These are phyloP conservation scores for Irpex rosettiformis DNA, from an alignment of 1,284 basidiomycete genomes.

Conservation along the genomic window DNA sequence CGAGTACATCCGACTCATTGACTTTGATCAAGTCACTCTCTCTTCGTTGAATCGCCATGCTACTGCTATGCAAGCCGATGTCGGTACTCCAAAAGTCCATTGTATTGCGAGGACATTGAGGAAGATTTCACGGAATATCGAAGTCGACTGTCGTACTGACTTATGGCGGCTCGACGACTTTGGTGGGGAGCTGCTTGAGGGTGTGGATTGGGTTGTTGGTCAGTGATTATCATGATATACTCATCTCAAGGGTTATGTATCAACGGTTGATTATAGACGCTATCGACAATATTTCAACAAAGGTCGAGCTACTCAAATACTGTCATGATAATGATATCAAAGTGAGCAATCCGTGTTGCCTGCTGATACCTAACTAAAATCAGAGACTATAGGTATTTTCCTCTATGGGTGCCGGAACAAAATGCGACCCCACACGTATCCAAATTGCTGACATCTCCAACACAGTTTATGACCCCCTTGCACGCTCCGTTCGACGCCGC, in stretches of 20 bases:
- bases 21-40: slow-evolving; percentile 93
- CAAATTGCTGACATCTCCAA: slow-evolving; percentile 94
- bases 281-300: slow-evolving; percentile 96
- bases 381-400: slow-evolving; percentile 71
- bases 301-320: slow-evolving; percentile 85
- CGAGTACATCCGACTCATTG: slow-evolving; percentile 69
- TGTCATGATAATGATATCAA: slow-evolving; percentile 77
- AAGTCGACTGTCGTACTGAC: slow-evolving; percentile 81
- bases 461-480: slow-evolving; percentile 94
- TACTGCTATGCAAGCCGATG: slow-evolving; percentile 86
- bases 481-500: slow-evolving; percentile 82
- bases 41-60: slow-evolving; percentile 94
- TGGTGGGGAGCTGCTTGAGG: slow-evolving; percentile 62
- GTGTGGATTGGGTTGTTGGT: slow-evolving; percentile 90
- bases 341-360: slow-evolving; percentile 33
- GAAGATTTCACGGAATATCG: slow-evolving; percentile 67
- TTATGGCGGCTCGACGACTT: slow-evolving; percentile 81
- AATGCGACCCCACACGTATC: slow-evolving; percentile 91
- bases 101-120: slow-evolving; percentile 74
- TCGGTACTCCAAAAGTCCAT: slow-evolving; percentile 93
- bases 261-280: slow-evolving; percentile 54
- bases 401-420: slow-evolving; percentile 97
- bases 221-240: no score
- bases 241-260: no score
- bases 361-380: slow-evolving; percentile 6